A percentile compares a stretch with the other conserved stretches of the same genome.
phyloP scores from a whole-genome alignment of 768 basidiomycete species.

The Serendipita indica region DNA sequence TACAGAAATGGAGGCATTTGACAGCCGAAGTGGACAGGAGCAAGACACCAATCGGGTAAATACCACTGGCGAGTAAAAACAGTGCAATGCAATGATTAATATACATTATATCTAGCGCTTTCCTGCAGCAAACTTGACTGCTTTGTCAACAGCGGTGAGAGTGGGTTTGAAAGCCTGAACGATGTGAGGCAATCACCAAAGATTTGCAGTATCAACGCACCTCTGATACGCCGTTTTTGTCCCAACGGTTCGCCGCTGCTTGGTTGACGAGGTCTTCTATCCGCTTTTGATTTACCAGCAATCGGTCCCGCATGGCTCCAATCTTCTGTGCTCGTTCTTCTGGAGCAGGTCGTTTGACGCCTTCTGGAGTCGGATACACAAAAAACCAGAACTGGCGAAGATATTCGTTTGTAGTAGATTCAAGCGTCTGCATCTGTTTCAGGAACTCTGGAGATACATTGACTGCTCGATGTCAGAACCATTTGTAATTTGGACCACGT shows the following conservation, averaged over 20 bases:
- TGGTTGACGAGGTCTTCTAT: conserved; percentile 58
- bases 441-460: conserved; percentile 69
- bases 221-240: conserved; percentile 43
- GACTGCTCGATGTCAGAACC: conserved; percentile 28
- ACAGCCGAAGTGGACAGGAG: background rate
- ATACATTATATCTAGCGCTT: background rate
- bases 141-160: conserved; percentile 56
- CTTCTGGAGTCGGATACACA: conserved; percentile 58
- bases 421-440: conserved; percentile 74
- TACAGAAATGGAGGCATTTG: background rate
- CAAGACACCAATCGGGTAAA: background rate
- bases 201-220: conserved; percentile 30
- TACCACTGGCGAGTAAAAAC: background rate
- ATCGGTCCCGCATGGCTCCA: conserved; percentile 74
- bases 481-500: background rate
- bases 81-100: background rate
- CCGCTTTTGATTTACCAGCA: conserved; percentile 67
- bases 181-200: background rate
- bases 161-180: conserved; percentile 62
- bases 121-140: conserved; percentile 33
- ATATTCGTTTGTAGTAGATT: conserved; percentile 90
- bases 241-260: conserved; percentile 47
- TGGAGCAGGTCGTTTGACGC: conserved; percentile 33
- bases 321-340: conserved; percentile 55
- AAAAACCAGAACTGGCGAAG: conserved; percentile 91